Evolutionary conservation across 2,329 filamentous ascomycete species (phyloP).

Genomic region (Phyllosticta citriasiana): DNA sequence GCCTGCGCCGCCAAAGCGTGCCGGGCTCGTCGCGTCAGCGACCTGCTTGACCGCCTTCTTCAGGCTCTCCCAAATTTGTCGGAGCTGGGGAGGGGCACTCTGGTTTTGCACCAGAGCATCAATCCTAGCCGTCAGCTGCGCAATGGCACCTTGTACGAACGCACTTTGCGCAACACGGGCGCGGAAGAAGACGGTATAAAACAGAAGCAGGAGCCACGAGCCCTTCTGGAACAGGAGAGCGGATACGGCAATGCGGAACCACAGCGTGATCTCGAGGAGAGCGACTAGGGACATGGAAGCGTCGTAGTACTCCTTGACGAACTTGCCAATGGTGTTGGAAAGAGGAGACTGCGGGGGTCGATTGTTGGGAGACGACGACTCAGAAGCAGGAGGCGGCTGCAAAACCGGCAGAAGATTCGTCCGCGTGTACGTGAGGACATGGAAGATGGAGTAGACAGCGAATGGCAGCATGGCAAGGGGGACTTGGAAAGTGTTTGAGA

Average conservation of each 20-base stretch:
- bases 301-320: constrained; percentile 98
- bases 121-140: constrained; percentile 60
- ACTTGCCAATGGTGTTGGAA: constrained; percentile 75
- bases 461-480: constrained; percentile 87
- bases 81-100: constrained; percentile 69
- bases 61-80: constrained; percentile 69
- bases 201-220: constrained; percentile 74
- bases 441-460: constrained; percentile 95
- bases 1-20: constrained; percentile 55
- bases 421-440: constrained; percentile 92
- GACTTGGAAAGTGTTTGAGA: constrained; percentile 72
- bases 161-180: constrained; percentile 81
- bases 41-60: constrained; percentile 66
- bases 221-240: constrained; percentile 81
- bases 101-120: constrained; percentile 79
- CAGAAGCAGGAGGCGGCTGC: constrained; percentile 49
- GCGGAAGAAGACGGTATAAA: constrained; percentile 90
- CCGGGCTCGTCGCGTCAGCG: constrained; percentile 68
- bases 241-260: constrained; percentile 70
- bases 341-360: constrained; percentile 43
- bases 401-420: constrained; percentile 86
- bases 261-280: constrained; percentile 75
- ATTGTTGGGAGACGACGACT: constrained; percentile 44
- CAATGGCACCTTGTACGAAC: constrained; percentile 80
- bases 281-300: constrained; percentile 89